Base-by-base conservation (phyloP, 1,284 basidiomycete species). In the Apiotrichum laibachii region DNA sequence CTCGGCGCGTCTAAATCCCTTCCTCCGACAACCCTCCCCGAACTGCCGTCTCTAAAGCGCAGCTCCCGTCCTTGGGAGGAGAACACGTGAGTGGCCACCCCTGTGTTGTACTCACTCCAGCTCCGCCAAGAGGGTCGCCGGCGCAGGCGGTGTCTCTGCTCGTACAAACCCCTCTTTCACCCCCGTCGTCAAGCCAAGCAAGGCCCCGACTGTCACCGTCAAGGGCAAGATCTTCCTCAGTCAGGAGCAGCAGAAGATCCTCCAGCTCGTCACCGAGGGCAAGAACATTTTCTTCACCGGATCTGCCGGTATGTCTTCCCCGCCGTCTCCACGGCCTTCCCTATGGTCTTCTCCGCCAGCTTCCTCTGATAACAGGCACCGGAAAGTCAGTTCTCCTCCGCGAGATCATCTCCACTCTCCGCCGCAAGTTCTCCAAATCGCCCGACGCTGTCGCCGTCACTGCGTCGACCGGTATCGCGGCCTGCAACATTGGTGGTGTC, bases 281-380 rank as follows among this genome's bases (percentile, higher is more conserved):
- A 79, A 87, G 55, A 95, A 86, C 68, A 74, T 98, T n/a, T 99
- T 99, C 72, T 99, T 97, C 78, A 99, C 95, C 0, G 95, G 96
- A 26, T 93, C 90, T 80, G 95, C 92, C 60, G 92, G 92, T 93
- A 66, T 69, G 88, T 81, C 33, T 11, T 7, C 37, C 22, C 7
- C 2, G 11, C 9, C 10, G 33, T 19, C 6, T 8, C 8, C 16
- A 4, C 16, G 40, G 13, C 40, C 11, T 49, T 18, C 18, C n/a
- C n/a, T 31, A 7, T 7, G 3, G 26, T 31, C 26, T 31, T 31
- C 26, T 31, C n/a, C n/a, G n/a, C n/a, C n/a, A n/a, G n/a, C n/a
- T 48, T 13, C 48, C 2, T 13, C 50, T 58, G 11, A 50, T 46
- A 5, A 13, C 62, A 90, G 92, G 92, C 56, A 96, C 93, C 10